Conservation (phyloP, 345 rosid species). For the Citrus sp. region DNA sequence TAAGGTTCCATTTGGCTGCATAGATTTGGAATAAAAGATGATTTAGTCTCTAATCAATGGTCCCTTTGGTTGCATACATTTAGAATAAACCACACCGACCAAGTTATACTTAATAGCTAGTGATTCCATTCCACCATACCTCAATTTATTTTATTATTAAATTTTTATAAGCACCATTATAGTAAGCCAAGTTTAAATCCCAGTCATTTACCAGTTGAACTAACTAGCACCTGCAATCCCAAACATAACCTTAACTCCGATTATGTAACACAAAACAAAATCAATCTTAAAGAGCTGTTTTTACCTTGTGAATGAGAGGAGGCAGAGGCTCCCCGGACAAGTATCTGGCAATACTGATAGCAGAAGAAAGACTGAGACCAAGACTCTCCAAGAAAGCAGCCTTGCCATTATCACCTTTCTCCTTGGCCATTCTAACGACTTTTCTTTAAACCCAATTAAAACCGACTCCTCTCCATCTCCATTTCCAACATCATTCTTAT, state of each 20-base stretch:
- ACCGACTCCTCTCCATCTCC: constrained; percentile 19
- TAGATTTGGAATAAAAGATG: background rate
- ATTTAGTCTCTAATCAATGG: background rate
- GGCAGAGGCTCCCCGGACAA: constrained; percentile 59
- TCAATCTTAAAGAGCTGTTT: background rate
- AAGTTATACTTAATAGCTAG: background rate
- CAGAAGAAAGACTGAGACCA: constrained; percentile 68
- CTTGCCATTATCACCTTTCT: constrained; percentile 76
- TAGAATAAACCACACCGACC: background rate
- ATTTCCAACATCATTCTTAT: constrained; percentile 20
- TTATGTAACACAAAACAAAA: background rate
- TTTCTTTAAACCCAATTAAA: constrained; percentile 58
- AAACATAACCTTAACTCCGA: background rate
- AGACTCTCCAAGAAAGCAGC: constrained; percentile 83
- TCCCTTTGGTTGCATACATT: background rate
- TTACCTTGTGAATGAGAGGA: constrained; percentile 51
- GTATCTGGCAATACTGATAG: constrained; percentile 69
- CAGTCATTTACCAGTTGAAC: background rate
- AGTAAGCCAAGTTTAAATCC: background rate
- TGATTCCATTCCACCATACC: background rate
- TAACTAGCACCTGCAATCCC: background rate
- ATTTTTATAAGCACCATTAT: no score
- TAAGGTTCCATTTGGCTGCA: background rate
- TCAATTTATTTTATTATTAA: no score
- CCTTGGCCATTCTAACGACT: constrained; percentile 59